Conservation (phyloP, 441 rosid species). For the Syzygium syzygioides region DNA sequence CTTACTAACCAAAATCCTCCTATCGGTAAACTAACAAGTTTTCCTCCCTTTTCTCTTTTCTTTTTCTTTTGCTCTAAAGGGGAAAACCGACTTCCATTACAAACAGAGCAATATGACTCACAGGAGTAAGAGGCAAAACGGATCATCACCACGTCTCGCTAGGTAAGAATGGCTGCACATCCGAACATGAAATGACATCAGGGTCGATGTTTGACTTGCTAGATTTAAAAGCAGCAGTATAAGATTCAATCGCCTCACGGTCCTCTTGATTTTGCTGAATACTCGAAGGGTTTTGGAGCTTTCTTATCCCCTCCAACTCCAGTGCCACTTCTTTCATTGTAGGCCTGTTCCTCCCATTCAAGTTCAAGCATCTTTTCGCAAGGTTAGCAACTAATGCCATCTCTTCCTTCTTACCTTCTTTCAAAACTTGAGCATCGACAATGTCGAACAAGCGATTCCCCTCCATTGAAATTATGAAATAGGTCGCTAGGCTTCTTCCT, state of each 20-base stretch:
- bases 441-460: not conserved
- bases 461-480: not conserved
- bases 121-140: not conserved
- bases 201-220: accelerated
- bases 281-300: not conserved
- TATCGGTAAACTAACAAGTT: not conserved
- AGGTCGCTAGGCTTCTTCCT: not conserved
- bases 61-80: not conserved
- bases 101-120: not conserved
- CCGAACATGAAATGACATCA: not conserved
- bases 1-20: not conserved
- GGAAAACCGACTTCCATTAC: not conserved
- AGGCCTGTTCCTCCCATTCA: not conserved
- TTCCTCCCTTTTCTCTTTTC: not conserved
- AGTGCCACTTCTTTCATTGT: not conserved
- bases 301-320: not conserved
- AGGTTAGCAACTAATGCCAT: not conserved
- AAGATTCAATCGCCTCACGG: not conserved
- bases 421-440: not conserved
- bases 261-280: not conserved
- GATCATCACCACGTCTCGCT: not conserved
- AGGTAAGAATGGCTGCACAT: not conserved
- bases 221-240: not conserved
- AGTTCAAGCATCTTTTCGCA: not conserved
- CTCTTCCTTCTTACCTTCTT: not conserved